Evolutionary conservation across 306 rosid genomes (phyloP).

Genomic region (Acacia acuminata): DNA sequence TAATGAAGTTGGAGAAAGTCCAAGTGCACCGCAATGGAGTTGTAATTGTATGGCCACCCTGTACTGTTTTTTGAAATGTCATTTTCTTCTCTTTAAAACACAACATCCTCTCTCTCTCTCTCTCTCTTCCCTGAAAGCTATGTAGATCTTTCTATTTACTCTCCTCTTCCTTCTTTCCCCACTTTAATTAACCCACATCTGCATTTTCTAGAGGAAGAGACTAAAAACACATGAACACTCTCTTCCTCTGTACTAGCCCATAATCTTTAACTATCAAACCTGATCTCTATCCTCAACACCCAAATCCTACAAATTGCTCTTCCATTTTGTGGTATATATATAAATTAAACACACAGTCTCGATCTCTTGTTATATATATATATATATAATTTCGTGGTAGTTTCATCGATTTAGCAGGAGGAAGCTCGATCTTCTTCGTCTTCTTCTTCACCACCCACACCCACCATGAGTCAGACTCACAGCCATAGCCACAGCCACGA

Average conservation of each 20-base stretch:
- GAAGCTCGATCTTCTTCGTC: constrained; percentile 29
- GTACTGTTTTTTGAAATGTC: constrained; percentile 69
- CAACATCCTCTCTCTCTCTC: constrained; percentile 16
- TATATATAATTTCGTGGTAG: not conserved
- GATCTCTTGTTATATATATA: not conserved
- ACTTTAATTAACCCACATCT: not conserved
- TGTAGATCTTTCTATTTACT: constrained; percentile 72
- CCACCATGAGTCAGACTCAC: constrained; percentile 45
- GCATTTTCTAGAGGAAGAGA: constrained; percentile 26
- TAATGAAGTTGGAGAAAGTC: constrained; percentile 52
- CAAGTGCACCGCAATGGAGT: constrained; percentile 75
- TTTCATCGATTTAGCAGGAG: constrained; percentile 39
- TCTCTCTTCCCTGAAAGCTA: constrained; percentile 61
- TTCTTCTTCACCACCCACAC: not conserved
- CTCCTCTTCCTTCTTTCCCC: not conserved
- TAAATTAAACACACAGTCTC: constrained; percentile 15
- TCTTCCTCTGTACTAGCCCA: not conserved
- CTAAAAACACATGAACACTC: not conserved
- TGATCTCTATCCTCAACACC: constrained; percentile 34
- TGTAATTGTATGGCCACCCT: constrained; percentile 68
- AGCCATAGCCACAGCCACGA: constrained; percentile 41
- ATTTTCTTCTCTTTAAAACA: constrained; percentile 66
- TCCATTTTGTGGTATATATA: not conserved
- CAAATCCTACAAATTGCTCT: constrained; percentile 31
- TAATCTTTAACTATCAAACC: constrained; percentile 31